Evolutionary conservation across 2,329 filamentous ascomycete genomes (phyloP).

Genomic region (Zymoseptoria crescenta): DNA sequence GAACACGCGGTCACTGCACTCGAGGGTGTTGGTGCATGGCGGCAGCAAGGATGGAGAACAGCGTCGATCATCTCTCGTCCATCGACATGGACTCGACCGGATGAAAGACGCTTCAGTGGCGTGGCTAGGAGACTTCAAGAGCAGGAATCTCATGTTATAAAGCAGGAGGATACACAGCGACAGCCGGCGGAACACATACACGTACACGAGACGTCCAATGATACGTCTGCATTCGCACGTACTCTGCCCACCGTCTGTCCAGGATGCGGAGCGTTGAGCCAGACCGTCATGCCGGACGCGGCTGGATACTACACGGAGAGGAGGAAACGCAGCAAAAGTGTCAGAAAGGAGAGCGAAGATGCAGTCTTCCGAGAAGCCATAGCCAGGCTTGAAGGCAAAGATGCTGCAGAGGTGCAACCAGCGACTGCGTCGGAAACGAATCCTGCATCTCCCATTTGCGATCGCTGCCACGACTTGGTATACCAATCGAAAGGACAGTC

Average conservation of each 20-base stretch:
- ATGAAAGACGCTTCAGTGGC: not conserved
- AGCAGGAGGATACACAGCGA: not conserved
- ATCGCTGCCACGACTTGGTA: conserved; percentile 74
- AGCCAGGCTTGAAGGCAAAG: conserved; percentile 8
- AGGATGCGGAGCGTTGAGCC: conserved; percentile 55
- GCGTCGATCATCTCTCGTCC: not conserved
- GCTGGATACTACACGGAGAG: conserved; percentile 51
- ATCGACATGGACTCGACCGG: not conserved
- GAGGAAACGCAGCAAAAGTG: conserved; percentile 34
- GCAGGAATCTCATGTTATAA: not conserved
- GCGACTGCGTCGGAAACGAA: not conserved
- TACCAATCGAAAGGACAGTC: conserved; percentile 65
- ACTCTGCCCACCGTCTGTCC: conserved; percentile 40
- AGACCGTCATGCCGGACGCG: conserved; percentile 46
- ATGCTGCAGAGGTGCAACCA: not conserved
- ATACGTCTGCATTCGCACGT: conserved; percentile 8
- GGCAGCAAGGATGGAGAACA: not conserved
- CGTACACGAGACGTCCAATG: not conserved
- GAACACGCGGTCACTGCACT: not conserved
- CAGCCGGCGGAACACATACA: not conserved
- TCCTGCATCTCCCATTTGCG: conserved; percentile 50
- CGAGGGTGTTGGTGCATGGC: not conserved
- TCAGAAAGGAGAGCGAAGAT: conserved; percentile 27
- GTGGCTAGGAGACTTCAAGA: not conserved
- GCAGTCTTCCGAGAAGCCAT: conserved; percentile 30